These are phyloP conservation scores for Teratosphaeria zuluensis DNA, from an alignment of 2,329 filamentous ascomycete genomes.

Conservation along the genomic window DNA sequence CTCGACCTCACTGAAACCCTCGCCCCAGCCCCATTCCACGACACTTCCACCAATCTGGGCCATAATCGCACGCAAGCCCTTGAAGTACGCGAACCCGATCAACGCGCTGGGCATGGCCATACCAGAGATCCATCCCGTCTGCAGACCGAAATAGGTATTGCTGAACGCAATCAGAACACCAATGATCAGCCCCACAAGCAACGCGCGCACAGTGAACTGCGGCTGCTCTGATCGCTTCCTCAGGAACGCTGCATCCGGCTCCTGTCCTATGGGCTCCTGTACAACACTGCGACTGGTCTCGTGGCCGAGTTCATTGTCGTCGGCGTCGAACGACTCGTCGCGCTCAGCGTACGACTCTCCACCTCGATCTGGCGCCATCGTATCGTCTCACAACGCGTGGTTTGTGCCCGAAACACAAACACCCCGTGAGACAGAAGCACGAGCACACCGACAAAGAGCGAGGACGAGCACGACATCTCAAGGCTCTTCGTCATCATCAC, in stretches of 20 bases:
- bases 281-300: conserved; percentile 13
- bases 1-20: conserved; percentile 83
- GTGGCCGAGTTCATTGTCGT: conserved; percentile 10
- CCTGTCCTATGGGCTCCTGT: conserved; percentile 19
- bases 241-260: conserved; percentile 20
- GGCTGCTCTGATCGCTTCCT: conserved; percentile 26
- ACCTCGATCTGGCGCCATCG: conserved; percentile 28
- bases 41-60: conserved; percentile 37
- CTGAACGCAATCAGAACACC: conserved; percentile 89
- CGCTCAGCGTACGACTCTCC: neutral
- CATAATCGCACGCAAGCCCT: conserved; percentile 61
- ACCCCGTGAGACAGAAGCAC: neutral
- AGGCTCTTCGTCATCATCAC: neutral
- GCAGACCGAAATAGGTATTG: conserved; percentile 98
- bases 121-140: conserved; percentile 72
- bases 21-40: conserved; percentile 16
- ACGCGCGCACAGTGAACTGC: conserved; percentile 71
- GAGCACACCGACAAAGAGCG: neutral
- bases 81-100: conserved; percentile 92
- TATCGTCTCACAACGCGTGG: neutral
- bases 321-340: neutral
- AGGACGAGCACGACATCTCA: neutral
- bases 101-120: conserved; percentile 97
- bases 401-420: neutral
- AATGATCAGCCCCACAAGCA: conserved; percentile 70